Conservation (phyloP, 2,329 filamentous ascomycete genomes). For the Penicillium brasilianum region DNA sequence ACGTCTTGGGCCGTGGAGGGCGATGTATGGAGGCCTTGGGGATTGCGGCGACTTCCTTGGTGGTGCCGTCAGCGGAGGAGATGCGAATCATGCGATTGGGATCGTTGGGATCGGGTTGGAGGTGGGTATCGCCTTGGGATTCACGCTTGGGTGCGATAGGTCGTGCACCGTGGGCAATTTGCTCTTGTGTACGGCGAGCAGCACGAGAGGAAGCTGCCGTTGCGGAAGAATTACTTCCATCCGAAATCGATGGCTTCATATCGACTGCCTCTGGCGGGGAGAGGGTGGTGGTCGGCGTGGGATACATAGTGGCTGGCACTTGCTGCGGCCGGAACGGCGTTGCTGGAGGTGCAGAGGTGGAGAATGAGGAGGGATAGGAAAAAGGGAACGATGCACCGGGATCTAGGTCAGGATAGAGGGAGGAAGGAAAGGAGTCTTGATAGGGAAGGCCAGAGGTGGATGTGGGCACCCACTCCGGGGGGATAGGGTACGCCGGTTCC, state of each 20-base stretch:
- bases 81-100: slow-evolving; percentile 58
- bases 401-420: slow-evolving; percentile 38
- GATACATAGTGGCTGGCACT: not conserved
- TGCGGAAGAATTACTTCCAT: slow-evolving; percentile 52
- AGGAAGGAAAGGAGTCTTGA: slow-evolving; percentile 23
- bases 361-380: slow-evolving; percentile 41
- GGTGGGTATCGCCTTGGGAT: slow-evolving; percentile 37
- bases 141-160: slow-evolving; percentile 57
- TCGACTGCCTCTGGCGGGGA: slow-evolving; percentile 51
- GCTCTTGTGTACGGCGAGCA: slow-evolving; percentile 54
- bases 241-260: slow-evolving; percentile 58
- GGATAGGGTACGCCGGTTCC: slow-evolving; percentile 29
- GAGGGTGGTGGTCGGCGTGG: slow-evolving; percentile 34
- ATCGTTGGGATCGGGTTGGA: slow-evolving; percentile 36
- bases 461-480: slow-evolving; percentile 32
- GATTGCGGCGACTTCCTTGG: slow-evolving; percentile 60
- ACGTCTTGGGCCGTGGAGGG: slow-evolving; percentile 72
- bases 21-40: slow-evolving; percentile 64
- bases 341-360: slow-evolving; percentile 43
- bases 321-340: slow-evolving; percentile 34
- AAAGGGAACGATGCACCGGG: slow-evolving; percentile 36
- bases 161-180: slow-evolving; percentile 54
- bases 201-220: slow-evolving; percentile 49
- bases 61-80: slow-evolving; percentile 57
- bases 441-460: slow-evolving; percentile 24